Base-by-base conservation (phyloP, 352 stramenopile genomes). In the Pythium sp. region DNA sequence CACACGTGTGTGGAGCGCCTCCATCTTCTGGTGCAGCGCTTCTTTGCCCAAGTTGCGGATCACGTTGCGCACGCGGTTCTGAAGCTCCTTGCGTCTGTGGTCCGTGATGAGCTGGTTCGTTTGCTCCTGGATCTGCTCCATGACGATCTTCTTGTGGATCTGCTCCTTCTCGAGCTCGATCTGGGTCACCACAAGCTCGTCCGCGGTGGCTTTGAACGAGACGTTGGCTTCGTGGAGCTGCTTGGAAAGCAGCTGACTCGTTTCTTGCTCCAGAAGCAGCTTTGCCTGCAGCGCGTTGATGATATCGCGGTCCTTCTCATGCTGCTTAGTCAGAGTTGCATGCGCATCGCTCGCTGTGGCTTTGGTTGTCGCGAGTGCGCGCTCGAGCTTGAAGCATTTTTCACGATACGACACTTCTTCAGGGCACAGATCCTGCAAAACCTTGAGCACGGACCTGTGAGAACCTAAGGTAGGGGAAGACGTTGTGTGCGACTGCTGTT, bases 21-120 rank as follows among this genome's bases (percentile, higher is more conserved):
- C 84, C 72, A 90, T 81, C n/a, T 92, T 90, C 8, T 84, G 75
- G 4, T 70, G 74, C 12, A 93, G 65, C 11, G 83, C 80, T n/a
- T 91, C 81, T 55, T 86, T 87, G 5, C 83, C 83, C 0, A 93
- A 65, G 41, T 75, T 89, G 9, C 75, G 81, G 36, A 92, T 74
- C 12, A 86, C 77, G 32, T 78, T 76, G 28, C 81, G 86, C 59
- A 90, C 78, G 24, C 77, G 73, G 20, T 60, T 83, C 66, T 89
- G 80, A 3, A 91, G 67, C 64, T 88, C 73, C 3, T 73, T 76
- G 1, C 75, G 80, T 28, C 79, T 75, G 24, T 89, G 79, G n/a
- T 91, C 80, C 0, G 76, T 77, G 1, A 90, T 64, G 12, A 89
- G 43, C 53, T 90, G 69, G 4, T 70, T 65, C 6, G 78, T 89